A percentile compares a stretch with the other conserved stretches of the same genome.
These are phyloP conservation scores for Schizochytrium sp. DNA, from an alignment of 108 stramenopile species.

Conservation along the genomic window DNA sequence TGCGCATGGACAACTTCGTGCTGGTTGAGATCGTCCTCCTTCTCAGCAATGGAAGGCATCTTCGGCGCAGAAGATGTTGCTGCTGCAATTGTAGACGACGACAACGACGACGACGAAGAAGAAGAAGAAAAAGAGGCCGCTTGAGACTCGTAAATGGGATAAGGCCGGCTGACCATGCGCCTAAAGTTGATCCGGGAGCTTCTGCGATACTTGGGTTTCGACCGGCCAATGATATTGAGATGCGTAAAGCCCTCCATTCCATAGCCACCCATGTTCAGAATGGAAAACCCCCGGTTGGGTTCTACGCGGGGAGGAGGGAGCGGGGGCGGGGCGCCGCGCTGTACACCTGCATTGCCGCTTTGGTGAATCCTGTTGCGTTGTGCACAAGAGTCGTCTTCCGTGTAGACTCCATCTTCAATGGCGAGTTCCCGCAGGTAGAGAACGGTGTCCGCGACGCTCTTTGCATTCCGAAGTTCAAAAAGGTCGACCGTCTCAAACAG, in stretches of 20 bases:
- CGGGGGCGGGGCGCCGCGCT: not conserved
- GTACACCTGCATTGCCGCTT: not conserved
- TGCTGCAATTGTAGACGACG: too few relatives aligned
- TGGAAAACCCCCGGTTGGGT: not conserved
- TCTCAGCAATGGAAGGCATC: too few relatives aligned
- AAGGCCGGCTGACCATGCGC: not conserved
- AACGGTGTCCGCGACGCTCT: conserved; percentile 34
- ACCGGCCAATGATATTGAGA: not conserved
- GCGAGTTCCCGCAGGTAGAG: conserved; percentile 21
- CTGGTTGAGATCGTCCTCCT: too few relatives aligned
- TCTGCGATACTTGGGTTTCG: not conserved
- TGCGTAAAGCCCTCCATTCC: not conserved
- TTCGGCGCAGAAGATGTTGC: too few relatives aligned
- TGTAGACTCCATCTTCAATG: not conserved
- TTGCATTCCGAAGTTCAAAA: conserved; percentile 33
- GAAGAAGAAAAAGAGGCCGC: too few relatives aligned
- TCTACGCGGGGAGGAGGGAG: not conserved
- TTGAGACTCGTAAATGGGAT: too few relatives aligned
- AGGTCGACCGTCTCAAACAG: conserved; percentile 44
- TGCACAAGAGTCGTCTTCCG: not conserved
- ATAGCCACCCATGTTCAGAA: not conserved
- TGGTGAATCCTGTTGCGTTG: not conserved
- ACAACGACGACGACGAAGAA: too few relatives aligned
- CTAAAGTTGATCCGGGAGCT: not conserved
- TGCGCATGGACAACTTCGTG: too few relatives aligned